A percentile compares a stretch with the other conserved stretches of the same genome.
Evolutionary conservation across 2,329 filamentous ascomycete species (phyloP).

Genomic region (Cyphellophora europaea): DNA sequence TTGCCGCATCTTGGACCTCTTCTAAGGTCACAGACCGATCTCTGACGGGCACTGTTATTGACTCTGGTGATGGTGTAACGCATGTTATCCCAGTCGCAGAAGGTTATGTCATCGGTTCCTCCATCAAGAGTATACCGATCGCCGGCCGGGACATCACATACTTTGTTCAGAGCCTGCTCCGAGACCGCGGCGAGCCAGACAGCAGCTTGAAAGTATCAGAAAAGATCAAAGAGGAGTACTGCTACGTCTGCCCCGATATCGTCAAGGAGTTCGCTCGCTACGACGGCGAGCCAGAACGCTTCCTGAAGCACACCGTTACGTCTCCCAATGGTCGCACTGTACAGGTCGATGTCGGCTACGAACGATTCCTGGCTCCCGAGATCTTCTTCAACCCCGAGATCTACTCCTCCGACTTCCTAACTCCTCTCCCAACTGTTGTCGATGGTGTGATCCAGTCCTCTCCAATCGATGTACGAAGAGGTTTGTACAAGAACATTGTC

Average conservation of each 20-base stretch:
- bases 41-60: slow-evolving; percentile 93
- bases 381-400: slow-evolving; percentile 99
- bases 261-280: slow-evolving; percentile 96
- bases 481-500: slow-evolving; percentile 99
- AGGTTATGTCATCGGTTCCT: slow-evolving; percentile 97
- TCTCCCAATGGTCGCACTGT: slow-evolving; percentile 79
- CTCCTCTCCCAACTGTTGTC: slow-evolving; percentile 85
- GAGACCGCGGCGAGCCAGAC: slow-evolving; percentile 92
- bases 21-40: slow-evolving; percentile 96
- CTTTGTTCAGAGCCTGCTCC: slow-evolving; percentile 91
- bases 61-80: slow-evolving; percentile 96
- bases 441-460: slow-evolving; percentile 96
- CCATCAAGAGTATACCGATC: slow-evolving; percentile 98
- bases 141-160: slow-evolving; percentile 97
- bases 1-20: slow-evolving; percentile 96
- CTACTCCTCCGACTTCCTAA: slow-evolving; percentile 97
- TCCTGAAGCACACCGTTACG: slow-evolving; percentile 79
- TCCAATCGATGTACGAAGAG: slow-evolving; percentile 92
- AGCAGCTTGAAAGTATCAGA: slow-evolving; percentile 96
- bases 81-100: slow-evolving; percentile 98
- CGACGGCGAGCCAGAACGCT: slow-evolving; percentile 84
- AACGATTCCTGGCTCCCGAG: slow-evolving; percentile 93
- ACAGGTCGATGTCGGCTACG: slow-evolving; percentile 88
- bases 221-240: slow-evolving; percentile 97
- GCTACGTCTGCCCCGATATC: slow-evolving; percentile 96